Evolutionary conservation across 768 basidiomycete species (phyloP).

Genomic region (Serendipita sp.): DNA sequence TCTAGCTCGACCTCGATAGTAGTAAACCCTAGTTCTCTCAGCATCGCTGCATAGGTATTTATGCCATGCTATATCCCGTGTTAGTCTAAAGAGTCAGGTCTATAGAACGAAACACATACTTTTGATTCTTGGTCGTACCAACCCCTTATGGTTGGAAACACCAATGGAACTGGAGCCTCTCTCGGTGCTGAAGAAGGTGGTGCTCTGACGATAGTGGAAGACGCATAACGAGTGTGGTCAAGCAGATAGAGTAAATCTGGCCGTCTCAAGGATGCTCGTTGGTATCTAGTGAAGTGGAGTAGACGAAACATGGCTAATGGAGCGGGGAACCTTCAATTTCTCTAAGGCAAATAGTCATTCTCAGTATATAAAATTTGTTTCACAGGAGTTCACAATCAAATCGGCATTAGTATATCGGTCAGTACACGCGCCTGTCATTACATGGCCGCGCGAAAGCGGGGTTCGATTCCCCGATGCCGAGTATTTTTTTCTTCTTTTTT

Average conservation of each 20-base stretch:
- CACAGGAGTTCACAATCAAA: background rate
- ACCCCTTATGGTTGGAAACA: background rate
- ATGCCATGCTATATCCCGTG: background rate
- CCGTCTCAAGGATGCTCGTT: too few species aligned
- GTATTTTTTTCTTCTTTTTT: background rate
- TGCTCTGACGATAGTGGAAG: background rate
- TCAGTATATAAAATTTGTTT: background rate
- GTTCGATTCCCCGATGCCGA: conserved; percentile 4
- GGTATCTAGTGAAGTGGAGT: too few species aligned
- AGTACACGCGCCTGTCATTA: conserved; percentile 4
- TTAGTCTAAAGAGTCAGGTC: background rate
- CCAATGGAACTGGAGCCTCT: background rate
- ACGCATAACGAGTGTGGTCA: background rate
- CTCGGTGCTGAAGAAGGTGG: background rate
- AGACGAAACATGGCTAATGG: too few species aligned
- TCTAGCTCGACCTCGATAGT: background rate
- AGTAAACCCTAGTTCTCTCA: background rate
- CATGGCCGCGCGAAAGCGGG: conserved; percentile 1
- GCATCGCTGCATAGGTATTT: background rate
- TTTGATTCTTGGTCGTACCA: background rate
- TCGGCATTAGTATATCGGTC: conserved; percentile 4
- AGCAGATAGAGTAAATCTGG: too few species aligned
- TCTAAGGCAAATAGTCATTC: too few species aligned
- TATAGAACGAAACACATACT: background rate
- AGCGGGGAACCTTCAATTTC: too few species aligned